Evolutionary conservation across 2,329 filamentous ascomycete species (phyloP).

Genomic region (Venturiaceae sp.): DNA sequence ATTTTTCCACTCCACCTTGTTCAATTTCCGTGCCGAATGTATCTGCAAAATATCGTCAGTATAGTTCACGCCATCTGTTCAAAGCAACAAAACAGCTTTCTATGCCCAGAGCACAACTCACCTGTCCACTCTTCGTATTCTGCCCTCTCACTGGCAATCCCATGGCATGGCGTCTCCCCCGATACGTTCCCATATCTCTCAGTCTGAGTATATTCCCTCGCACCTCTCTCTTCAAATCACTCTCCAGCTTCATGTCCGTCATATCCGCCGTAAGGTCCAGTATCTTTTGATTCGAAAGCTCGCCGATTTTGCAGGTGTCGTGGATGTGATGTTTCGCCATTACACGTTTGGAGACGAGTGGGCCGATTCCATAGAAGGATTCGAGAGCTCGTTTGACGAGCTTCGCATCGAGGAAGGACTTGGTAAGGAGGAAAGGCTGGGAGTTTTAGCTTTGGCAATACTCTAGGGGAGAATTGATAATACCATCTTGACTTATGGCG

Average conservation of each 20-base stretch:
- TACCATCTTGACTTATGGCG: constrained; percentile 1
- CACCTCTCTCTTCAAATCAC: constrained; percentile 67
- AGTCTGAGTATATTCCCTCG: constrained; percentile 78
- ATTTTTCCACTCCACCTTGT: background rate
- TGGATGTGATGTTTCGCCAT: constrained; percentile 88
- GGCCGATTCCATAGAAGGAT: constrained; percentile 78
- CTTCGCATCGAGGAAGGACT: constrained; percentile 75
- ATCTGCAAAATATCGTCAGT: background rate
- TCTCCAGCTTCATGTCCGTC: constrained; percentile 88
- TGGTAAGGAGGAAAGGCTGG: constrained; percentile 71
- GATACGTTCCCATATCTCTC: constrained; percentile 83
- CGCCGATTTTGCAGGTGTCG: constrained; percentile 67
- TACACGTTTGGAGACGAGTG: constrained; percentile 58
- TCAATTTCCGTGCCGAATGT: background rate
- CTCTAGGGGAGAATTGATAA: background rate
- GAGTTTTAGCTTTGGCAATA: constrained; percentile 9
- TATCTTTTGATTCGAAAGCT: constrained; percentile 64
- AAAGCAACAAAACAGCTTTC: background rate
- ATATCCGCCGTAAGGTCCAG: constrained; percentile 77
- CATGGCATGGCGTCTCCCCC: constrained; percentile 88
- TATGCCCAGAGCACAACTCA: background rate
- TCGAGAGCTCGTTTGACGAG: constrained; percentile 78
- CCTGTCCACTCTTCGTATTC: constrained; percentile 49
- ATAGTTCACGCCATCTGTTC: background rate
- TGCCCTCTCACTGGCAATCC: constrained; percentile 85